These are phyloP conservation scores for Chaetomium fimeti DNA, from an alignment of 495 filamentous ascomycete genomes.

Conservation along the genomic window DNA sequence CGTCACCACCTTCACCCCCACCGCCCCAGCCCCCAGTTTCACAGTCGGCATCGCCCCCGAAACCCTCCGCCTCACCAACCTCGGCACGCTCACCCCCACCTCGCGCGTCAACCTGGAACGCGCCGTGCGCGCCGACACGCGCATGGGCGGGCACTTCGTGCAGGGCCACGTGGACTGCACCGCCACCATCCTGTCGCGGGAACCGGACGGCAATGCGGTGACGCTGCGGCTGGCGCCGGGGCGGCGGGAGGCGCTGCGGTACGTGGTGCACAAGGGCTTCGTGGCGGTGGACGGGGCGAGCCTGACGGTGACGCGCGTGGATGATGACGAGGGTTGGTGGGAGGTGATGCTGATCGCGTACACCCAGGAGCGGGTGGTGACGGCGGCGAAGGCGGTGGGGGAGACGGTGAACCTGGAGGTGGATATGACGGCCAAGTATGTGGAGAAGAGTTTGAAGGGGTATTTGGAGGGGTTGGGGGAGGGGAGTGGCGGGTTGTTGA, in stretches of 20 bases:
- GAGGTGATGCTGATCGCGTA: constrained; percentile 99
- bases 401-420: constrained; percentile 96
- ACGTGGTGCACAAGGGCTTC: constrained; percentile 96
- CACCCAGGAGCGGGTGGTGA: constrained; percentile 89
- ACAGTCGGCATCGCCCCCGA: constrained; percentile 94
- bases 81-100: constrained; percentile 61
- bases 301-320: constrained; percentile 82
- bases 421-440: constrained; percentile 97
- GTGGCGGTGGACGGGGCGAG: constrained; percentile 95
- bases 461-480: constrained; percentile 55
- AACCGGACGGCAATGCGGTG: constrained; percentile 81
- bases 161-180: constrained; percentile 95
- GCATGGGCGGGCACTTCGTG: constrained; percentile 83
- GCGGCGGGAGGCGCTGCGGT: constrained; percentile 65
- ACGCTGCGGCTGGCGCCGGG: constrained; percentile 78
- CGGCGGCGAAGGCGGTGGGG: constrained; percentile 74
- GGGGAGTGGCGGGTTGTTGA: constrained; percentile 61
- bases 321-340: constrained; percentile 78
- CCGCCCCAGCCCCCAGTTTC: constrained; percentile 55
- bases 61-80: constrained; percentile 93
- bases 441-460: constrained; percentile 87
- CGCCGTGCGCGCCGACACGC: constrained; percentile 80
- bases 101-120: constrained; percentile 85
- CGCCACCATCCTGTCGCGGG: constrained; percentile 65
- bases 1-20: constrained; percentile 67